phyloP scores from a whole-genome alignment of 257 asterid genomes.

The Lavandula angustifolia region DNA sequence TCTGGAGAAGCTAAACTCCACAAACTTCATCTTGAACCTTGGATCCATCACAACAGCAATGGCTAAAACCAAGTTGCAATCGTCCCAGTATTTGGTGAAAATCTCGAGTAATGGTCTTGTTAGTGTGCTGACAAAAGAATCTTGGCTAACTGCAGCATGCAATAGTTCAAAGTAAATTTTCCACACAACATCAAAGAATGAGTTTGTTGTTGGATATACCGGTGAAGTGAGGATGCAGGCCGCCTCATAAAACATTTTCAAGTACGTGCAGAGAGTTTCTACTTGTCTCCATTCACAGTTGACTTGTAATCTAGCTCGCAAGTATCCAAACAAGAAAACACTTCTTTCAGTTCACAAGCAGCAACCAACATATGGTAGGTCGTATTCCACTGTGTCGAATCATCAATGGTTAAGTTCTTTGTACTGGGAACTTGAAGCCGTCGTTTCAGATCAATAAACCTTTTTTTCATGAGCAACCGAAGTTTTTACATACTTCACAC shows the following conservation, averaged over 20 bases:
- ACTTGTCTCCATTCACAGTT: constrained; percentile 66
- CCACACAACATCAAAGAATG: constrained; percentile 60
- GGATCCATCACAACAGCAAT: constrained; percentile 79
- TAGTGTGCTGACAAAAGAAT: constrained; percentile 43
- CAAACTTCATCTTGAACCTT: constrained; percentile 62
- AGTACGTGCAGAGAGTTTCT: constrained; percentile 54
- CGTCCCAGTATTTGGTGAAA: constrained; percentile 57
- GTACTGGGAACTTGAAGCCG: constrained; percentile 86
- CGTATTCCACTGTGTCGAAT: constrained; percentile 69
- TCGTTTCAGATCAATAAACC: constrained; percentile 52
- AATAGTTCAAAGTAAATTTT: constrained; percentile 53
- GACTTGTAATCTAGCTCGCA: constrained; percentile 57
- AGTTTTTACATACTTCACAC: constrained; percentile 71
- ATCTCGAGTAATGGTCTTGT: constrained; percentile 48
- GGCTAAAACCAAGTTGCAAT: constrained; percentile 57
- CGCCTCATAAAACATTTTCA: constrained; percentile 69
- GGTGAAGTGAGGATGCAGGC: constrained; percentile 56
- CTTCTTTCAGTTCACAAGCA: constrained; percentile 79
- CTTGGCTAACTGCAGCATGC: constrained; percentile 47
- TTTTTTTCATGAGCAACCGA: constrained; percentile 52
- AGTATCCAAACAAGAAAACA: constrained; percentile 66
- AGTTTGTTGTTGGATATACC: constrained; percentile 53
- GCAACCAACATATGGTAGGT: constrained; percentile 83
- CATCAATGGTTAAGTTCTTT: constrained; percentile 58
- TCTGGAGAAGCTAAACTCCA: constrained; percentile 52